These are phyloP conservation scores for Alternaria rosae DNA, from an alignment of 2,329 filamentous ascomycete species.

Conservation along the genomic window DNA sequence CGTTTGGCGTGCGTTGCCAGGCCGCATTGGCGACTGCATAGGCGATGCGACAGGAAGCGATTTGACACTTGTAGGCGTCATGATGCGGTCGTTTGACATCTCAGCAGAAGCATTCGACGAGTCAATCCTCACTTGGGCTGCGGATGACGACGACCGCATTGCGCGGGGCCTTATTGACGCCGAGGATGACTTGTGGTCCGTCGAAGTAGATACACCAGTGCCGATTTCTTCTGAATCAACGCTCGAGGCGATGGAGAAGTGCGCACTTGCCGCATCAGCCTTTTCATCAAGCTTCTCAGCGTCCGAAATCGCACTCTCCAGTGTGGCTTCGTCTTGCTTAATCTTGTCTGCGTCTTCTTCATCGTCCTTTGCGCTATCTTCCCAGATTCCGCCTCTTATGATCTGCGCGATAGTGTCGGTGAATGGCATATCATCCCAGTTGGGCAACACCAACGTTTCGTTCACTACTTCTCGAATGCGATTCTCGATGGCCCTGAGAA, in stretches of 20 bases:
- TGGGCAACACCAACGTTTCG: conserved; percentile 88
- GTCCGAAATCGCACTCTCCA: conserved; percentile 23
- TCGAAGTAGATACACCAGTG: conserved; percentile 33
- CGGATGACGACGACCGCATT: conserved; percentile 68
- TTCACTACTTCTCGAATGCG: conserved; percentile 92
- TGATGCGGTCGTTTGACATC: conserved; percentile 59
- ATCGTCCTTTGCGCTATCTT: conserved; percentile 39
- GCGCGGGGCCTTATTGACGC: conserved; percentile 56
- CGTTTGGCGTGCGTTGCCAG: conserved; percentile 25
- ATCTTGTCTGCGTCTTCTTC: conserved; percentile 22
- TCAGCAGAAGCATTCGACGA: conserved; percentile 69
- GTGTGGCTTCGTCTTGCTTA: conserved; percentile 20
- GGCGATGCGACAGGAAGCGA: conserved; percentile 66
- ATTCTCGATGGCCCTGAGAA: conserved; percentile 91
- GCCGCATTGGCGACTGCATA: conserved; percentile 55
- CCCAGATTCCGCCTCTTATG: conserved; percentile 87
- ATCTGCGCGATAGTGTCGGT: conserved; percentile 78
- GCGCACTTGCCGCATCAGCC: conserved; percentile 28
- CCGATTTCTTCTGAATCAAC: conserved; percentile 27
- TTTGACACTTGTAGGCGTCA: conserved; percentile 69
- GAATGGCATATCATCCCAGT: conserved; percentile 97
- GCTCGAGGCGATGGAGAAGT: conserved; percentile 31
- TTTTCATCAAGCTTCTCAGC: conserved; percentile 31
- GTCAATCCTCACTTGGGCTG: conserved; percentile 72
- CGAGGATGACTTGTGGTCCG: conserved; percentile 27